Evolutionary conservation across 768 basidiomycete species (phyloP).

Genomic region (Suillus plorans): DNA sequence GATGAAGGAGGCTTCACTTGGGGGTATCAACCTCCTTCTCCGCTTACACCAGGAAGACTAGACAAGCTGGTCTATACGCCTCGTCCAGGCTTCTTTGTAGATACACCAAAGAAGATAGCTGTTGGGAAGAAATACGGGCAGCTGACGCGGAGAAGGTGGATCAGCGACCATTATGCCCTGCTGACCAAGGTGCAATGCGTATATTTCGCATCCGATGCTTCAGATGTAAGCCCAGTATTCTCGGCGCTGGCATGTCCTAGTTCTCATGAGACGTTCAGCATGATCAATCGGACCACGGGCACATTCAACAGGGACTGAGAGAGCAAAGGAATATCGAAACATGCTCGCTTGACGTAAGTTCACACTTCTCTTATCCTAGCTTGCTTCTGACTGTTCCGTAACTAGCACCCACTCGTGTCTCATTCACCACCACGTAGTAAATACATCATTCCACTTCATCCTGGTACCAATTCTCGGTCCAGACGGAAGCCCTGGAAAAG

Average conservation of each 20-base stretch:
- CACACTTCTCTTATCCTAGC: background rate
- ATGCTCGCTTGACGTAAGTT: background rate
- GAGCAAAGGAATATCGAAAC: slow-evolving; percentile 1
- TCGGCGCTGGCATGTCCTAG: background rate
- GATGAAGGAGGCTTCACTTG: slow-evolving; percentile 52
- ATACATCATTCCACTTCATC: background rate
- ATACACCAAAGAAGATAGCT: slow-evolving; percentile 50
- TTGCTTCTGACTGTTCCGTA: background rate
- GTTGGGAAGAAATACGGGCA: slow-evolving; percentile 42
- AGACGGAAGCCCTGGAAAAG: background rate
- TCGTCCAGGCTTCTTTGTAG: slow-evolving; percentile 43
- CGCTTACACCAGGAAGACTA: slow-evolving; percentile 48
- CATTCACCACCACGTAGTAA: background rate
- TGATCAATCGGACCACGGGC: background rate
- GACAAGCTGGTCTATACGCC: slow-evolving; percentile 60
- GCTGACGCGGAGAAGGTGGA: slow-evolving; percentile 35
- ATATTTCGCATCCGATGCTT: slow-evolving; percentile 1
- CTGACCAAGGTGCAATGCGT: slow-evolving; percentile 26
- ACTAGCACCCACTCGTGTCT: background rate
- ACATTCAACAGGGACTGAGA: background rate
- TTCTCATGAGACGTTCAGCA: background rate
- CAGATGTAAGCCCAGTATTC: background rate
- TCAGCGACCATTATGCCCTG: slow-evolving; percentile 65
- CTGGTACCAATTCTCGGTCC: background rate
- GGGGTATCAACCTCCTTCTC: slow-evolving; percentile 52